A percentile compares a stretch with the other conserved stretches of the same genome.
These are phyloP conservation scores for Boletus sp. DNA, from an alignment of 768 basidiomycete species.

Conservation along the genomic window DNA sequence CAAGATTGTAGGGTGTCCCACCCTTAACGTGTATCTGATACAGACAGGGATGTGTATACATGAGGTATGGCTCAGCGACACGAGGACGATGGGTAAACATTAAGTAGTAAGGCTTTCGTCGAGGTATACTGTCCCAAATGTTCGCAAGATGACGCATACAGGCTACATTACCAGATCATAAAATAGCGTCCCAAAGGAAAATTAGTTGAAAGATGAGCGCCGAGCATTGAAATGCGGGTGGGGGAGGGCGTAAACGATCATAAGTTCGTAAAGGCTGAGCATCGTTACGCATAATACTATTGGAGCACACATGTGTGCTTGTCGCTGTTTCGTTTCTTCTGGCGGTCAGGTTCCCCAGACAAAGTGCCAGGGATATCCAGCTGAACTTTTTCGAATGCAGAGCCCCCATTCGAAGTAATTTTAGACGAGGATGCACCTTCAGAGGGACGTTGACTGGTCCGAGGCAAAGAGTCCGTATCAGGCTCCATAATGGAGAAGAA, in stretches of 20 bases:
- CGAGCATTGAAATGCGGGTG: background rate
- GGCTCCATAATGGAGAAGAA: constrained; percentile 34
- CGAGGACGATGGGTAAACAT: background rate
- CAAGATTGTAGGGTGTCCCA: background rate
- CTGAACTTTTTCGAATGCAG: constrained; percentile 6
- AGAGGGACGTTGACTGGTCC: constrained; percentile 10
- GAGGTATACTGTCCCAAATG: constrained; percentile 12
- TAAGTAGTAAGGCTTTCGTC: background rate
- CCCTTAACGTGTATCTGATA: constrained; percentile 11
- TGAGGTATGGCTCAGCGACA: background rate
- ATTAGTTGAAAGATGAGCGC: background rate
- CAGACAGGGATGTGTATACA: constrained; percentile 8
- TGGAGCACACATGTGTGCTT: constrained; percentile 29
- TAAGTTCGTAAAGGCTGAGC: background rate
- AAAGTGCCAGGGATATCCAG: constrained; percentile 10
- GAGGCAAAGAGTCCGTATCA: constrained; percentile 23
- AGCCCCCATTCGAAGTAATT: constrained; percentile 9
- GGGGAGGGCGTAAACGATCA: background rate
- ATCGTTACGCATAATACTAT: constrained; percentile 10
- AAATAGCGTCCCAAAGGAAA: constrained; percentile 2
- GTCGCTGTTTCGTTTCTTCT: constrained; percentile 30
- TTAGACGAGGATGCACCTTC: constrained; percentile 23
- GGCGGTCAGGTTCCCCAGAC: constrained; percentile 16
- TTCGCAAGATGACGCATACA: constrained; percentile 1
- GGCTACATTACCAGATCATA: constrained; percentile 22